Conservation (phyloP, 129 eudicot genomes). For the Tagetes erecta region DNA sequence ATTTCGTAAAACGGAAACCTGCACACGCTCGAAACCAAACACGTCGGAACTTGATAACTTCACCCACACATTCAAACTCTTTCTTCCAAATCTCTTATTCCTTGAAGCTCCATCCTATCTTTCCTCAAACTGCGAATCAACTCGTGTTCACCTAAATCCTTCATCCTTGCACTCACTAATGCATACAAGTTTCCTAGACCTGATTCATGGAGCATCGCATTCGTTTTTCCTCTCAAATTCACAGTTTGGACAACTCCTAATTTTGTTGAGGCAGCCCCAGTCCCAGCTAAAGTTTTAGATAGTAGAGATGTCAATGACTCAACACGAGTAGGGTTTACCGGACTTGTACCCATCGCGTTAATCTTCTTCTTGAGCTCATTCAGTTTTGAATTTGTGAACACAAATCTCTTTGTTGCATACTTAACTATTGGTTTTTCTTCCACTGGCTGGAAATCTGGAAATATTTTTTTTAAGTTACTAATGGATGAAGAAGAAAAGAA, state of each 20-base stretch:
- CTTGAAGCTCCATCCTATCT: background rate
- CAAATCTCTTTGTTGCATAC: slow-evolving; percentile 20
- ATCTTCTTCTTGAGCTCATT: slow-evolving; percentile 20
- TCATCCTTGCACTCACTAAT: background rate
- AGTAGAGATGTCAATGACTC: slow-evolving; percentile 14
- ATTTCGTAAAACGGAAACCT: slow-evolving; percentile 18
- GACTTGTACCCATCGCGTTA: slow-evolving; percentile 11
- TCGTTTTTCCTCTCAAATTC: slow-evolving; percentile 12
- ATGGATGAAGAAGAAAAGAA: background rate
- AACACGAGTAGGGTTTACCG: background rate
- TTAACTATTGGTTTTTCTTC: background rate
- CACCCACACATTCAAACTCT: background rate
- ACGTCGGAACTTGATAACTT: background rate
- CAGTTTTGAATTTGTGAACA: slow-evolving; percentile 13
- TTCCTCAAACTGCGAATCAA: background rate
- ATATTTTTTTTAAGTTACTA: background rate
- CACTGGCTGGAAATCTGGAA: background rate
- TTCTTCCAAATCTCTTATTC: background rate
- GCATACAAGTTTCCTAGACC: slow-evolving; percentile 2
- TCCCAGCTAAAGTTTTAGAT: background rate
- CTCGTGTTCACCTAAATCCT: background rate
- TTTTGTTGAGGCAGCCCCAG: no score
- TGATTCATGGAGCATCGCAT: background rate
- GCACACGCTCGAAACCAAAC: background rate
- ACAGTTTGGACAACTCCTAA: background rate